Evolutionary conservation across 208 protist species (phyloP), one percentile per base, ranked within the genome.

Genomic region (Wallacemonas collosoma): DNA sequence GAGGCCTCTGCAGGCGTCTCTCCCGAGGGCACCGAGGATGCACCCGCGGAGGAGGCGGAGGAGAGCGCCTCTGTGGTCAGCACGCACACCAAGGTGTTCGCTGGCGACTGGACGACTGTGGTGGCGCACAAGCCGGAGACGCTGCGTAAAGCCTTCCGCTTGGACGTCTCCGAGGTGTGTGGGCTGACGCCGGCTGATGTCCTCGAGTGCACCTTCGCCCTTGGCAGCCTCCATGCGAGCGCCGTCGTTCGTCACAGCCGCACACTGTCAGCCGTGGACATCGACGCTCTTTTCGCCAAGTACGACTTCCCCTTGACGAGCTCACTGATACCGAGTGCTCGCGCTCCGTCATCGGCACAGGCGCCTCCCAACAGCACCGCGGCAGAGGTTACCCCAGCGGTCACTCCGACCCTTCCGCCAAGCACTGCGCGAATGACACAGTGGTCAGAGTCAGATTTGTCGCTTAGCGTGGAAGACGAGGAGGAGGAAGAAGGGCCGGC

Each of bases 241-340:
- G 47, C 62, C 35, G 44, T 67, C 7, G 9, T 54, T 7, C 62
- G 47, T 8, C 41, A 67, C 26, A 44, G 12, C 62, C 47, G 41
- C 1, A 26, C 62, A 11, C 26, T 67, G 62, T 53, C 62, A 4
- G 26, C 44, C 12, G 44, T 12, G 5, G 41, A 8, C 12, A 67
- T 67, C 35, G 62, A 67, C 26, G 44, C 44, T 4, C 35, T 1
- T 5, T 38, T 67, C 15, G 62, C 62, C 17, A 2, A 67, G 62
- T 67, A 67, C 44, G 41, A 54, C 62, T 67, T 67, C 41, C 62
- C 62, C 41, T 44, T 67, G 11, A 67, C 62, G 5, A 67, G 8
- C 15, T 50, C 62, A 44, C 40, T 67, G 43, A 5, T 3, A 50
- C 35, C 62, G 5, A 47, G 47, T 35, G 56, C 56, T 62, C 56